Evolutionary conservation across 164 flowering plant genomes (phyloP).

Genomic region (Santalum album): DNA sequence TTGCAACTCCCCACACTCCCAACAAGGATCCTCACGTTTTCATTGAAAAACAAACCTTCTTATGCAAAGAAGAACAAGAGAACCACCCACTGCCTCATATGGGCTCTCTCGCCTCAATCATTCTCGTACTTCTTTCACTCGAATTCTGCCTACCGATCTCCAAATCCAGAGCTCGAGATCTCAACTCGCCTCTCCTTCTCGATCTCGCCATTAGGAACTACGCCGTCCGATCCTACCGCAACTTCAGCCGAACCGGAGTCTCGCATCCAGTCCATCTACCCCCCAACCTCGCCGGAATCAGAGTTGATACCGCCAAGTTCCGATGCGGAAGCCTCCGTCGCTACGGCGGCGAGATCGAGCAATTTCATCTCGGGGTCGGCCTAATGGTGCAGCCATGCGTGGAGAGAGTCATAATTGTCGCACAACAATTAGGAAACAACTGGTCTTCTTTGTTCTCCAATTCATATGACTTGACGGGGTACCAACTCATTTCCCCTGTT

Average conservation of each 20-base stretch:
- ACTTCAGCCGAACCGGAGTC: conserved; percentile 42
- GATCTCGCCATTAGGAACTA: conserved; percentile 61
- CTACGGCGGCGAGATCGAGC: conserved; percentile 59
- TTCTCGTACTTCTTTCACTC: conserved; percentile 12
- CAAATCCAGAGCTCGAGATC: conserved; percentile 17
- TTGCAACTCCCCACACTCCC: neutral
- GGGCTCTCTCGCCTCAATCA: conserved; percentile 21
- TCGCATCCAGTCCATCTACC: conserved; percentile 44
- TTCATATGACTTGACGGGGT: conserved; percentile 51
- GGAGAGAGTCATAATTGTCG: conserved; percentile 56
- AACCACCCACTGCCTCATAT: conserved; percentile 12
- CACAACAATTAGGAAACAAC: conserved; percentile 47
- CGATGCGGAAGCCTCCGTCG: conserved; percentile 78
- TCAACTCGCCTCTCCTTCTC: conserved; percentile 38
- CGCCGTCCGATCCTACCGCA: conserved; percentile 39
- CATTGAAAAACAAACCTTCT: neutral
- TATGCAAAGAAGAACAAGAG: neutral
- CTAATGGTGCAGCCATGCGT: conserved; percentile 47
- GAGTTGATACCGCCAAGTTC: conserved; percentile 39
- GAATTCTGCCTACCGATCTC: neutral
- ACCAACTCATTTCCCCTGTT: conserved; percentile 61
- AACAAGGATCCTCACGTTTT: neutral
- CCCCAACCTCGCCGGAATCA: conserved; percentile 49
- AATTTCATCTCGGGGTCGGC: conserved; percentile 50
- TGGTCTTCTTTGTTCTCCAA: conserved; percentile 55